phyloP scores from a whole-genome alignment of 441 rosid species.

The Gossypium laxum region DNA sequence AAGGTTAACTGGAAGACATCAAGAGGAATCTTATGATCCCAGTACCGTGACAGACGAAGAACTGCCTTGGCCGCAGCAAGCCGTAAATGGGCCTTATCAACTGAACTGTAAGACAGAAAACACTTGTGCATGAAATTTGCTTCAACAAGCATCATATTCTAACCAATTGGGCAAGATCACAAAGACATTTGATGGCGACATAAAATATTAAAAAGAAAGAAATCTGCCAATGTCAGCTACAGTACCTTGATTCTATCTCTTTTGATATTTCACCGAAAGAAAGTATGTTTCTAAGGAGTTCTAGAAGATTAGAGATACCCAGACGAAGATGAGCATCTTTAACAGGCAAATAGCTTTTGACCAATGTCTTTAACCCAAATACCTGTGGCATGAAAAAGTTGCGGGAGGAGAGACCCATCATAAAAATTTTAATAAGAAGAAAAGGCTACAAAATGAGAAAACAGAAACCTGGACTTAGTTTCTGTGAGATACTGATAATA shows the following conservation, averaged over 20 bases:
- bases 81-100: constrained; percentile 85
- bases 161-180: constrained; percentile 6
- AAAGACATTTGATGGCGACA: not conserved
- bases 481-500: not conserved
- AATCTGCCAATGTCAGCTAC: not conserved
- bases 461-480: not conserved
- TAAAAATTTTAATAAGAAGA: not conserved
- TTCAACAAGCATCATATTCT: constrained; percentile 11
- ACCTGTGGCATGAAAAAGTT: constrained; percentile 37
- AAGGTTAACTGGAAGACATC: constrained; percentile 67
- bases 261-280: constrained; percentile 69
- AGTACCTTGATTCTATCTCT: constrained; percentile 71
- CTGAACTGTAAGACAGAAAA: constrained; percentile 49
- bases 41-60: constrained; percentile 77
- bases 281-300: constrained; percentile 55
- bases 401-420: constrained; percentile 13
- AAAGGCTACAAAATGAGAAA: not conserved
- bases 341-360: constrained; percentile 82
- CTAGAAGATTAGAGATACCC: constrained; percentile 63
- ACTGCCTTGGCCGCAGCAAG: constrained; percentile 91
- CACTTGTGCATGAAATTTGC: constrained; percentile 16
- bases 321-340: constrained; percentile 93
- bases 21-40: constrained; percentile 85
- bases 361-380: constrained; percentile 88
- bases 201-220: not conserved